Evolutionary conservation across 495 filamentous ascomycete genomes (phyloP), one percentile per base, ranked within the genome.

Genomic region (Daldinia caldariorum): DNA sequence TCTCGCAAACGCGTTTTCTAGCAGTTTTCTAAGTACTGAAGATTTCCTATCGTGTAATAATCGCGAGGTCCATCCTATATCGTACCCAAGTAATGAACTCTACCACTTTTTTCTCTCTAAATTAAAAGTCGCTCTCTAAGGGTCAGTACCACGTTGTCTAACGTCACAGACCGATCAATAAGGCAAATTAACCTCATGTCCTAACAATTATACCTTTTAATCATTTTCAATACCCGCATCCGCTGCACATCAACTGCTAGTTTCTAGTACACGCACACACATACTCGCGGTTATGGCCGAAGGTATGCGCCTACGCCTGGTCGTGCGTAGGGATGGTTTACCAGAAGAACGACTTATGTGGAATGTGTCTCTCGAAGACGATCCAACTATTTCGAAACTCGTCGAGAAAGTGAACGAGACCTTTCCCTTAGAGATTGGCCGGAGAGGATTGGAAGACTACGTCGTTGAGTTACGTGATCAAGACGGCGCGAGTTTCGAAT

Each of bases 381-480:
- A 88, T 51, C 79, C 82, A 16, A 96, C 92, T 0, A 83, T 97
- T 59, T 86, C 92, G n/a, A 89, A 91, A 58, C 84, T 99, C 0
- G 83, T 98, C 47, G 91, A 94, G 66, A 87, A 92, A 58, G 83
- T 99, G 54, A 94, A 97, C 74, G 88, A 93, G 38, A 84, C 92
- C 26, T 81, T 97, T 7, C 94, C 94, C 1, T 84, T 99, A 0
- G 95, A 97, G 77, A 90, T 90, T 43, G 86, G 80, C 59, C 85
- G 90, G 64, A 97, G 91, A 91, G 95, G 94, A 1, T 74, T 98
- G 29, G 95, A 99, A 73, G 92, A 98, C 74, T 99, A 99, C 79
- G 88, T 88, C 16, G 94, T 97, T 32, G 91, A 97, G 76, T 83
- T 97, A 4, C 80, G 78, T 29, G 82, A 84, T 62, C 63, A 61